phyloP scores from a whole-genome alignment of 1,284 basidiomycete genomes.

The Lentinus polychrous region DNA sequence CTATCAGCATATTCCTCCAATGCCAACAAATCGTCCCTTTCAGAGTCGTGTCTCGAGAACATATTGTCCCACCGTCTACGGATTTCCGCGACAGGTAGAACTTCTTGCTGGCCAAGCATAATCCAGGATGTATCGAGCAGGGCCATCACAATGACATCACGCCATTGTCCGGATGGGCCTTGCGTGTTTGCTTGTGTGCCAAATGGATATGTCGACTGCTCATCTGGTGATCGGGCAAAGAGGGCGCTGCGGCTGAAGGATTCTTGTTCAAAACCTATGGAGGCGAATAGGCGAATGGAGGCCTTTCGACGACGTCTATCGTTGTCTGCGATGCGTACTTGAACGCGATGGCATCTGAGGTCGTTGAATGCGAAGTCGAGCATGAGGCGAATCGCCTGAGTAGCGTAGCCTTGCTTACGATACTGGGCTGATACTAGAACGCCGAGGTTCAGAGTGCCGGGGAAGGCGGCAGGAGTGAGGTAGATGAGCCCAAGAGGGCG shows the following conservation, averaged over 20 bases:
- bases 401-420: conserved; percentile 36
- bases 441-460: conserved; percentile 45
- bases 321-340: conserved; percentile 9
- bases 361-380: conserved; percentile 43
- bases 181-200: too few relatives aligned
- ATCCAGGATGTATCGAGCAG: conserved; percentile 60
- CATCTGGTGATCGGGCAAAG: conserved; percentile 13
- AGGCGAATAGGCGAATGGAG: conserved; percentile 15
- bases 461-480: conserved; percentile 27
- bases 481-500: conserved; percentile 38
- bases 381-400: conserved; percentile 36
- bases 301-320: conserved; percentile 2
- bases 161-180: conserved; percentile 35
- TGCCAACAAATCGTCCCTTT: conserved; percentile 46
- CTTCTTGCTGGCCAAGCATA: conserved; percentile 27
- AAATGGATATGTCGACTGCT: not conserved
- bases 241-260: conserved; percentile 49
- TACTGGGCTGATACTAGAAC: conserved; percentile 34
- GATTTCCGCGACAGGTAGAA: conserved; percentile 18
- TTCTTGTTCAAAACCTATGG: conserved; percentile 47
- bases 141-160: conserved; percentile 51
- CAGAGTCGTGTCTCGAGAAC: conserved; percentile 47
- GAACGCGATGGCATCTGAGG: conserved; percentile 45
- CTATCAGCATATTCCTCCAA: conserved; percentile 36
- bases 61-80: conserved; percentile 51